Conservation (phyloP, 208 protist species). For the Crithidia fasciculata region DNA sequence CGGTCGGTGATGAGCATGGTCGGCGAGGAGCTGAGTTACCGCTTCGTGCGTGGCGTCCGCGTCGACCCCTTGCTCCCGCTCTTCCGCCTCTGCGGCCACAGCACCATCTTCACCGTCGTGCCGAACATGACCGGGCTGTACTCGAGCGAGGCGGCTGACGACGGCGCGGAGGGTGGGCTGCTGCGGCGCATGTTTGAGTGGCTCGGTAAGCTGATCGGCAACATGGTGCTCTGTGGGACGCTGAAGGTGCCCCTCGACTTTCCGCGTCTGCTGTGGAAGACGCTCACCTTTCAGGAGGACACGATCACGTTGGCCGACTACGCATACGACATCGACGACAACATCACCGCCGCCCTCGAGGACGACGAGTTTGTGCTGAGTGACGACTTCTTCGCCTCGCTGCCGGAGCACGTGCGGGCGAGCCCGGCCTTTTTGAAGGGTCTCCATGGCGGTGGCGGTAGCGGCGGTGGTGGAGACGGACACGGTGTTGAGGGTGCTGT, state of each 20-base stretch:
- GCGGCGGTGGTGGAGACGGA: background rate
- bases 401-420: slow-evolving; percentile 36
- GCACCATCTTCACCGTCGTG: slow-evolving; percentile 81
- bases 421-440: slow-evolving; percentile 15
- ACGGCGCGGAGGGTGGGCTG: slow-evolving; percentile 44
- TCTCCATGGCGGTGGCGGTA: slow-evolving; percentile 4
- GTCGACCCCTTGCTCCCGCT: slow-evolving; percentile 79
- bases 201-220: slow-evolving; percentile 89
- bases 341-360: slow-evolving; percentile 61
- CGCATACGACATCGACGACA: slow-evolving; percentile 85
- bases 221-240: slow-evolving; percentile 83
- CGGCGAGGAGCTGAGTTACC: slow-evolving; percentile 85
- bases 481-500: background rate
- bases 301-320: slow-evolving; percentile 79
- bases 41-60: slow-evolving; percentile 47
- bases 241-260: slow-evolving; percentile 74
- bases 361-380: slow-evolving; percentile 83
- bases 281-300: slow-evolving; percentile 69
- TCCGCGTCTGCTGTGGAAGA: slow-evolving; percentile 89
- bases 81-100: slow-evolving; percentile 80
- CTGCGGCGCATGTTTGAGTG: slow-evolving; percentile 63
- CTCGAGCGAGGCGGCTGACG: slow-evolving; percentile 43
- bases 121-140: slow-evolving; percentile 80
- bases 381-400: slow-evolving; percentile 67
- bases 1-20: slow-evolving; percentile 87